Conservation (phyloP, 108 stramenopile genomes). For the Epipyxis sp. region DNA sequence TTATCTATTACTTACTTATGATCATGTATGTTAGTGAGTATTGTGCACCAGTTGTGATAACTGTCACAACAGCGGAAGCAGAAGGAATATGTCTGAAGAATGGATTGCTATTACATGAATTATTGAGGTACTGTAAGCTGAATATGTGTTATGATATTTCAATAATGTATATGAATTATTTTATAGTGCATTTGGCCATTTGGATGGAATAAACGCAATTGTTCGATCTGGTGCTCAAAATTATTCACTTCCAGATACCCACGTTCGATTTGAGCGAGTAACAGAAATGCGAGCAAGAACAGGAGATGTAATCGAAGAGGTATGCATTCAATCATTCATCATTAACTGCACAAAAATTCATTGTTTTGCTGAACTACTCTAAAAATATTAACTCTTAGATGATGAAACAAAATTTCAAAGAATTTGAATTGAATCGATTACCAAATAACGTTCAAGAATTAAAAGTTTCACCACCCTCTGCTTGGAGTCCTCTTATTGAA, state of each 20-base stretch:
- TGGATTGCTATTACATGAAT: constrained; percentile 22
- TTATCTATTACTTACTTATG: too few relatives aligned
- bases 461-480: constrained; percentile 15
- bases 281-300: constrained; percentile 3
- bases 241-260: neutral
- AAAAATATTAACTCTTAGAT: neutral
- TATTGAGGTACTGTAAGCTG: neutral
- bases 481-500: constrained; percentile 8
- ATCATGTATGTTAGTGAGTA: constrained; percentile 18
- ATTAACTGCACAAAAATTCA: too few relatives aligned
- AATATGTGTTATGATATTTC: neutral
- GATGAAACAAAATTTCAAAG: neutral
- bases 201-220: constrained; percentile 13
- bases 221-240: neutral
- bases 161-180: neutral
- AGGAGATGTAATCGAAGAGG: neutral
- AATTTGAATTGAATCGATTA: neutral
- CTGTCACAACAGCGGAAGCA: constrained; percentile 5
- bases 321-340: constrained; percentile 1
- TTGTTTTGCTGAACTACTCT: constrained; percentile 18
- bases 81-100: constrained; percentile 13
- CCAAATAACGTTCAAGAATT: neutral
- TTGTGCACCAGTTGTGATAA: constrained; percentile 17
- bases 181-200: constrained; percentile 20
- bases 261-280: constrained; percentile 20